Evolutionary conservation across 352 stramenopile species (phyloP).

Genomic region (Phytophthora lateralis): DNA sequence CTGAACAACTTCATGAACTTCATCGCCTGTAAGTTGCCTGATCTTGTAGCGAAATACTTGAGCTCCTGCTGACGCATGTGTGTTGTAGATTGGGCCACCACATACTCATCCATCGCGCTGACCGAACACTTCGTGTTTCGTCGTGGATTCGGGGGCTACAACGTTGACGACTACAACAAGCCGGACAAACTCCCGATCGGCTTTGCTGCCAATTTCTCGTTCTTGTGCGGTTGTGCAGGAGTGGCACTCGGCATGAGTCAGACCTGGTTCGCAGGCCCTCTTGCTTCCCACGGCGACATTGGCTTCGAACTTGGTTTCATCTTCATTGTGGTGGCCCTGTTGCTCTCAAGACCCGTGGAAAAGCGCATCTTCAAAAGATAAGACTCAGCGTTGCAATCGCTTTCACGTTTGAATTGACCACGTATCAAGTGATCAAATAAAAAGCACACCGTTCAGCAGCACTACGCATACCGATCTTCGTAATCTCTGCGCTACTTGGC

Average conservation of each 20-base stretch:
- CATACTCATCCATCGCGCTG: slow-evolving; percentile 38
- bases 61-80: not conserved
- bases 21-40: slow-evolving; percentile 28
- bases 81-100: slow-evolving; percentile 33
- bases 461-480: slow-evolving; percentile 13
- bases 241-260: slow-evolving; percentile 22
- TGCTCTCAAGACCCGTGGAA: slow-evolving; percentile 4
- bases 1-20: slow-evolving; percentile 63
- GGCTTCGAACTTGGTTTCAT: slow-evolving; percentile 41
- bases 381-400: not conserved
- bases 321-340: slow-evolving; percentile 17
- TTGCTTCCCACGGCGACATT: slow-evolving; percentile 39
- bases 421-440: slow-evolving; percentile 19
- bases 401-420: slow-evolving; percentile 12
- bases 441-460: slow-evolving; percentile 6
- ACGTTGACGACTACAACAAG: slow-evolving; percentile 44
- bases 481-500: slow-evolving; percentile 37
- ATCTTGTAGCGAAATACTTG: not conserved
- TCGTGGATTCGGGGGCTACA: slow-evolving; percentile 39
- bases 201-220: slow-evolving; percentile 44
- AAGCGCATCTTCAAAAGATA: slow-evolving; percentile 16
- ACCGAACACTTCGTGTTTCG: slow-evolving; percentile 28
- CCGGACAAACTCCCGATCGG: slow-evolving; percentile 38
- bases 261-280: slow-evolving; percentile 40
- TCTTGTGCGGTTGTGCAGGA: slow-evolving; percentile 30